Percentiles rank a stretch among this genome's conserved stretches.
These are phyloP conservation scores for Cucumis hystrix DNA, from an alignment of 306 rosid genomes.

Conservation along the genomic window DNA sequence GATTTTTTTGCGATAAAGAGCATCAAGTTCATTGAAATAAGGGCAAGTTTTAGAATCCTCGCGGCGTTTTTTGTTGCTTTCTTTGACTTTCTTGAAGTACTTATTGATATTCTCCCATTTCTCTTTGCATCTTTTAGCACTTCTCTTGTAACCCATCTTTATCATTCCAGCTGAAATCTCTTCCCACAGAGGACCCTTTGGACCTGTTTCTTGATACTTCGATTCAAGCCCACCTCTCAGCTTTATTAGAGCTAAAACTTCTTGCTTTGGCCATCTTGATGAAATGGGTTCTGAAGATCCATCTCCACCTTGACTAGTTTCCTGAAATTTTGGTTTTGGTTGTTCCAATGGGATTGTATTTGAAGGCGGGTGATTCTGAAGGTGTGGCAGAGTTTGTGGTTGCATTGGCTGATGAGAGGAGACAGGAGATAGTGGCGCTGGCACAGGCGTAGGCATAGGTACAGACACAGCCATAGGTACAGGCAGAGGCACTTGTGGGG, in stretches of 20 bases:
- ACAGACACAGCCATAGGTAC: not conserved
- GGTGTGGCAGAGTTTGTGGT: not conserved
- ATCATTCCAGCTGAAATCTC: constrained; percentile 23
- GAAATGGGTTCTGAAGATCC: constrained; percentile 10
- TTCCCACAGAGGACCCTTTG: constrained; percentile 43
- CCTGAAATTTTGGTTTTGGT: not conserved
- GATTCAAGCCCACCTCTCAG: constrained; percentile 28
- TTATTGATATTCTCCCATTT: constrained; percentile 97
- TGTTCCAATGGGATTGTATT: constrained; percentile 11
- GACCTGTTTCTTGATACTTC: constrained; percentile 29
- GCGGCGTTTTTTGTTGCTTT: constrained; percentile 43
- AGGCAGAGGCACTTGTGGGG: not conserved
- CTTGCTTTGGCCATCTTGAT: constrained; percentile 38
- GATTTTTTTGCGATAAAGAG: constrained; percentile 33
- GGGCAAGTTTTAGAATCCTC: constrained; percentile 82
- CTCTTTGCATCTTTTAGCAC: constrained; percentile 82
- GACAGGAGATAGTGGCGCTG: not conserved
- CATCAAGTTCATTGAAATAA: constrained; percentile 61
- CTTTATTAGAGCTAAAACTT: constrained; percentile 28
- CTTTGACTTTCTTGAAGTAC: constrained; percentile 81
- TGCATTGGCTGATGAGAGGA: not conserved
- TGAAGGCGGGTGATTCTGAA: not conserved
- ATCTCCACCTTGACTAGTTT: not conserved
- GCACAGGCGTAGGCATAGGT: not conserved
- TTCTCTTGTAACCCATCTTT: constrained; percentile 53